Conservation (phyloP, 139 green algal genomes). For the Protoeuglena noctilucae region DNA sequence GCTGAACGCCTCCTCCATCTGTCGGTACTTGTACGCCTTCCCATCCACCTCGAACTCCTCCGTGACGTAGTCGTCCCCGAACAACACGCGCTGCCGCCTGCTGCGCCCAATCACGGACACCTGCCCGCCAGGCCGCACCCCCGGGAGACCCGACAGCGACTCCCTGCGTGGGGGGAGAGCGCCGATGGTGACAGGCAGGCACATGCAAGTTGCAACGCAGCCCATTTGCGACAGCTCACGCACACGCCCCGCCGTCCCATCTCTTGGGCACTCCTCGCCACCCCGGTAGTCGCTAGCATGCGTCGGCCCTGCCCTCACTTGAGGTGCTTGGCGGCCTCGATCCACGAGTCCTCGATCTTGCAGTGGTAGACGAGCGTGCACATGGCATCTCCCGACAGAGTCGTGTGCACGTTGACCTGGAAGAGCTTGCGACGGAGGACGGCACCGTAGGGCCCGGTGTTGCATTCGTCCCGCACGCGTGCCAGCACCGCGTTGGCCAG, state of each 20-base stretch:
- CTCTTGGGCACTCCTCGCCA: neutral
- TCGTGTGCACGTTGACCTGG: conserved; percentile 80
- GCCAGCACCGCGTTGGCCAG: neutral
- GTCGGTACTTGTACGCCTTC: conserved; percentile 20
- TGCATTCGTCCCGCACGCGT: neutral
- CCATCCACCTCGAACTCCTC: conserved; percentile 39
- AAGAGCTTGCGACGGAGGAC: neutral
- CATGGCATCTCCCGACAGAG: conserved; percentile 60
- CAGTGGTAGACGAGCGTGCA: conserved; percentile 72
- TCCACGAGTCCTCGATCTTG: conserved; percentile 52
- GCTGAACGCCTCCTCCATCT: conserved; percentile 58
- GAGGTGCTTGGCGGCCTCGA: conserved; percentile 10
- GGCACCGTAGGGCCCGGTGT: neutral
- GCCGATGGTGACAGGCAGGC: conserved; percentile 3
- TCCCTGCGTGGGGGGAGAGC: neutral
- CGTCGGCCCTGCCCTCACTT: conserved; percentile 5
- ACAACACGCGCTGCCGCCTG: conserved; percentile 51
- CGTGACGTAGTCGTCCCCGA: conserved; percentile 49
- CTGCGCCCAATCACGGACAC: conserved; percentile 30
- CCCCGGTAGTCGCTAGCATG: neutral
- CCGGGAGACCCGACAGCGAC: too few species aligned
- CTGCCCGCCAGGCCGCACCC: neutral
- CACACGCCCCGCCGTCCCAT: neutral
- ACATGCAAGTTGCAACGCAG: conserved; percentile 21
- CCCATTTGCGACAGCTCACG: neutral